phyloP scores from a whole-genome alignment of 305 asterid species.

The Euphrasia arctica region DNA sequence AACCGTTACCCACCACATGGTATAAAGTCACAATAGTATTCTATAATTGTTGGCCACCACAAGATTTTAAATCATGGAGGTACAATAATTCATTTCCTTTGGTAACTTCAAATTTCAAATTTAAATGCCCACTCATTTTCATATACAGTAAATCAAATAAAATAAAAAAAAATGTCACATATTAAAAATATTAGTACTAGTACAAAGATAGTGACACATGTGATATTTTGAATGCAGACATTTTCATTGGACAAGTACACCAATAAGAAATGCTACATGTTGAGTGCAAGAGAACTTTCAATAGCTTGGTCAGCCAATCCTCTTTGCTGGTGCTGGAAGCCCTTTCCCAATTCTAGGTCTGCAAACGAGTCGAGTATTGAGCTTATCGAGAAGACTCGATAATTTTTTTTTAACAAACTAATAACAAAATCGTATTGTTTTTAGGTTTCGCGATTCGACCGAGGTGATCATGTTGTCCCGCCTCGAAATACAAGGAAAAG shows the following conservation, averaged over 20 bases:
- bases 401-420: too few relatives aligned
- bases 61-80: background rate
- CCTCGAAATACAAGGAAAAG: slow-evolving; percentile 53
- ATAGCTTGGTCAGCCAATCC: background rate
- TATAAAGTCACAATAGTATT: background rate
- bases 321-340: slow-evolving; percentile 66
- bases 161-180: slow-evolving; percentile 15
- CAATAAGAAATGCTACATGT: background rate
- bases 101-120: background rate
- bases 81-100: background rate
- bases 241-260: slow-evolving; percentile 19
- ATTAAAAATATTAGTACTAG: too few relatives aligned
- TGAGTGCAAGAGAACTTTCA: background rate
- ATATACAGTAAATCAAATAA: background rate
- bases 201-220: slow-evolving; percentile 33
- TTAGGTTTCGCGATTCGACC: slow-evolving; percentile 48
- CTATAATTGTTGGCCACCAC: background rate
- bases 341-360: slow-evolving; percentile 51
- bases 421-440: too few relatives aligned
- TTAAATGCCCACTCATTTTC: background rate
- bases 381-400: too few relatives aligned
- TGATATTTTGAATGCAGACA: slow-evolving; percentile 57
- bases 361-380: too few relatives aligned
- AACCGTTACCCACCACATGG: background rate
- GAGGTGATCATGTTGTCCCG: slow-evolving; percentile 65